Conservation (phyloP, 2,329 filamentous ascomycete species). For the Colletotrichum sp. region DNA sequence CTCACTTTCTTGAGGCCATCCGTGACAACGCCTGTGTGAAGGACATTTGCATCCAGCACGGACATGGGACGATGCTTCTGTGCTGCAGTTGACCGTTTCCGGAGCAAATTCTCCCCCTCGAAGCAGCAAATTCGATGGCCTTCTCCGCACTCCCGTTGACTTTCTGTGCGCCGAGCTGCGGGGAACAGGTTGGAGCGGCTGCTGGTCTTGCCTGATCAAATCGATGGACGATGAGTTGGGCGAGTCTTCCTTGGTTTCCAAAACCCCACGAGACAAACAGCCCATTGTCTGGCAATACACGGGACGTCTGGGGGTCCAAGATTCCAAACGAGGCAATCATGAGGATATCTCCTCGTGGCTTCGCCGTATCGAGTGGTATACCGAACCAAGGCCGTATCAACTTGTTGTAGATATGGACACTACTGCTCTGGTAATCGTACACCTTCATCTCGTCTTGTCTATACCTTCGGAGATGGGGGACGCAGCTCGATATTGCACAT, state of each 20-base stretch:
- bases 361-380: not conserved
- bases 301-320: not conserved
- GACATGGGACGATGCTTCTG: not conserved
- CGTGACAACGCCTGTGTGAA: not conserved
- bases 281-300: slow-evolving; percentile 1
- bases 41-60: not conserved
- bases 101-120: slow-evolving; percentile 13
- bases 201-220: not conserved
- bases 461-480: not conserved
- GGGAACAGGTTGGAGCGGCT: not conserved
- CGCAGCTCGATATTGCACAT: not conserved
- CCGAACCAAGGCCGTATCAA: not conserved
- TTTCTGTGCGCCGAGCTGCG: not conserved
- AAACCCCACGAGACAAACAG: not conserved
- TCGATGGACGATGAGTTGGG: not conserved
- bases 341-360: not conserved
- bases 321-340: not conserved
- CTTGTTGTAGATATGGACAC: not conserved
- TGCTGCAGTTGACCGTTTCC: not conserved
- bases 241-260: not conserved
- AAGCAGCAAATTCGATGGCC: not conserved
- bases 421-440: not conserved
- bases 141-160: slow-evolving; percentile 8
- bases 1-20: not conserved
- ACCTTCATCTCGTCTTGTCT: not conserved